Evolutionary conservation across 805 yeast species (phyloP), one percentile per base, ranked within the genome.

Genomic region (Candida palmyrensis): DNA sequence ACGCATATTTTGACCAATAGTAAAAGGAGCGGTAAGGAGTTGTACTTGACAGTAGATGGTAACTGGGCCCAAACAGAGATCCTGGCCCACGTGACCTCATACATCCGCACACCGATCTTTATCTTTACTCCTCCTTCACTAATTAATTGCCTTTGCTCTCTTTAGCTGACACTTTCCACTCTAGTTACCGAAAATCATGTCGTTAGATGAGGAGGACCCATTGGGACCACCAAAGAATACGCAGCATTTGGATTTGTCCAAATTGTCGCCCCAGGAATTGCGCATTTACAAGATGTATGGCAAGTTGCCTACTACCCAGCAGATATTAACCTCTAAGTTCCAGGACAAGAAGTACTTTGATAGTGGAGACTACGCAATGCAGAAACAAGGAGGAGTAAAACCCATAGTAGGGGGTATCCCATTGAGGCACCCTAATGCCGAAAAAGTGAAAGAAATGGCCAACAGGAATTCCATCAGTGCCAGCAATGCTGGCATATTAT

Each of bases 321-420:
- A 87, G 42, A 66, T 88, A 14, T 66, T 88, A 32, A 71, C 82
- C 32, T 75, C 81, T 40, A 85, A 82, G 53, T 63, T 85, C 47
- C 84, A 83, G 57, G 96, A 88, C 43, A 76, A 95, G 48, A 89
- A 87, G 63, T 88, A 83, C 57, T 89, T 88, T 50, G 97, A 88
- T 52, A 82, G 94, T 41, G 96, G 96, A 7, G 97, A 88, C 59
- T 88, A 88, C 57, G 96, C 96, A 8, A 73, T 88, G 72, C 83
- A 78, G 36, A 66, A 66, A 37, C 73, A 65, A 44, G 44, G 58
- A 20, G 70, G 65, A 5, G 51, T 50, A 5, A 50, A 49, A 30
- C 35, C 44, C 37, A 60, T 60, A 5, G 51, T 56, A 14, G 64
- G 61, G 9, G 57, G 62, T 2, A 45, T 64, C 2, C 62, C 69